Evolutionary conservation across 306 rosid genomes (phyloP).

Genomic region (Acacia acuminata): DNA sequence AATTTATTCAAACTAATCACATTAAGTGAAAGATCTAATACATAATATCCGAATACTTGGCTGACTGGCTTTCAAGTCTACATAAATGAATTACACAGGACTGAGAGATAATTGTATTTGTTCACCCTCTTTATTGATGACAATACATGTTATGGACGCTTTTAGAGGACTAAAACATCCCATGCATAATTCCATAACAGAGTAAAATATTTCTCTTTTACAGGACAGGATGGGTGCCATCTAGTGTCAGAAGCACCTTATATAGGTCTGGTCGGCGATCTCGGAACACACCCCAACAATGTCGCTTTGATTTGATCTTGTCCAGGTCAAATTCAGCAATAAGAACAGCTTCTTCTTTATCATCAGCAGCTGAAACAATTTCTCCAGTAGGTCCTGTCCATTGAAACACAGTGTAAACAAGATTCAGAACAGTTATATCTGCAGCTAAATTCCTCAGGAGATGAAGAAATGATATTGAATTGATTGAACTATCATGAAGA

Average conservation of each 20-base stretch:
- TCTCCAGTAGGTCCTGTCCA: conserved; percentile 87
- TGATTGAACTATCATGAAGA: not conserved
- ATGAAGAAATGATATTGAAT: conserved; percentile 1
- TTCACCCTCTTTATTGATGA: not conserved
- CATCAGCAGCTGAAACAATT: conserved; percentile 78
- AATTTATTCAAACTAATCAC: not conserved
- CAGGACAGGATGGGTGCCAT: conserved; percentile 2
- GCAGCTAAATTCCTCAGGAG: conserved; percentile 18
- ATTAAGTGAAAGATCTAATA: not conserved
- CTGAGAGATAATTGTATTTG: not conserved
- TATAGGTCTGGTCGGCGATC: conserved; percentile 92
- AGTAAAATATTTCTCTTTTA: not conserved
- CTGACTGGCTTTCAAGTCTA: not conserved
- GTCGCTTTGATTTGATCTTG: conserved; percentile 73
- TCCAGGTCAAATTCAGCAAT: conserved; percentile 79
- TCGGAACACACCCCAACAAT: conserved; percentile 87
- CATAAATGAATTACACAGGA: not conserved
- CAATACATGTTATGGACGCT: not conserved
- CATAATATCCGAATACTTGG: not conserved
- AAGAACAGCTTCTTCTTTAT: conserved; percentile 76
- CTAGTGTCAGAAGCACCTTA: conserved; percentile 78
- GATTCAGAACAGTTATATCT: conserved; percentile 11
- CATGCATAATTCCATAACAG: not conserved
- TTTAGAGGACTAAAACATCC: not conserved
- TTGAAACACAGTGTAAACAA: conserved; percentile 20